phyloP scores from a whole-genome alignment of 768 basidiomycete species.

The Phaffia tasmanica region DNA sequence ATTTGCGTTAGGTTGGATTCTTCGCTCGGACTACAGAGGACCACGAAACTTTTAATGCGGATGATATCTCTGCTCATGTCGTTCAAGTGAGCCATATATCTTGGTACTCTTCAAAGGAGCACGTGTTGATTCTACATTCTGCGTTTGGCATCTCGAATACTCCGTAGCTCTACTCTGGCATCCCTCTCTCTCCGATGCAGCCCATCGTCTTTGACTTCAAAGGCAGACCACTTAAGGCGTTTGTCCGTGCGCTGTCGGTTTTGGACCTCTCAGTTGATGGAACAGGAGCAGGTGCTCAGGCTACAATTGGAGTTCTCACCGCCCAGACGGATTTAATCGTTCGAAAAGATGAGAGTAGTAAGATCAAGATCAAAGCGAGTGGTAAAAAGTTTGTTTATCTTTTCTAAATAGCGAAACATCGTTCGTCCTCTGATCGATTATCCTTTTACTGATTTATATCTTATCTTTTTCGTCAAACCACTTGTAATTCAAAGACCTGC shows the following conservation, averaged over 20 bases:
- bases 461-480: background rate
- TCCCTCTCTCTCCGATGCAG: slow-evolving; percentile 59
- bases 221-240: slow-evolving; percentile 66
- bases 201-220: slow-evolving; percentile 76
- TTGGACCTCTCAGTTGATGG: slow-evolving; percentile 48
- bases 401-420: background rate
- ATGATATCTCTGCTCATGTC: slow-evolving; percentile 70
- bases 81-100: slow-evolving; percentile 37
- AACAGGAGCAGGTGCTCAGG: background rate
- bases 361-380: slow-evolving; percentile 83
- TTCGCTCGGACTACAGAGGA: slow-evolving; percentile 39
- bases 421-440: background rate
- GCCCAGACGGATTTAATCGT: slow-evolving; percentile 84
- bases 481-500: slow-evolving; percentile 49
- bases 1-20: slow-evolving; percentile 42
- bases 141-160: background rate
- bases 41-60: slow-evolving; percentile 63
- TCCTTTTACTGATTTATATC: background rate
- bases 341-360: slow-evolving; percentile 66
- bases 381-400: slow-evolving; percentile 61
- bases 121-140: background rate
- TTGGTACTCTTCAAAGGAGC: background rate
- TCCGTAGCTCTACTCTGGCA: slow-evolving; percentile 54
- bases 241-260: slow-evolving; percentile 50
- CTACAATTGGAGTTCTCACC: slow-evolving; percentile 62